Base-by-base conservation (phyloP, 495 filamentous ascomycete species). In the Glarea lozoyensis region DNA sequence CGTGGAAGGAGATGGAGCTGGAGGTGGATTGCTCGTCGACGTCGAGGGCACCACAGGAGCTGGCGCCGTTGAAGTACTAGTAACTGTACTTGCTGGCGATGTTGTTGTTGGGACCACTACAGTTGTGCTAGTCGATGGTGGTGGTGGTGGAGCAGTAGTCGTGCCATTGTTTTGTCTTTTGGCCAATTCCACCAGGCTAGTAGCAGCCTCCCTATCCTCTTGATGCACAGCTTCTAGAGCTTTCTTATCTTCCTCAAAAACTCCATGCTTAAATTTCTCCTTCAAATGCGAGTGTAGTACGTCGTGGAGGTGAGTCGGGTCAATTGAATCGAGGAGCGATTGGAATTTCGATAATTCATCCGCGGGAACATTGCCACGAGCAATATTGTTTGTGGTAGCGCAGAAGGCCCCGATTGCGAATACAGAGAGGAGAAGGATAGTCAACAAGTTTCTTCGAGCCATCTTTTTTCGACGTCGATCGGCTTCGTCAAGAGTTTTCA, bases 141-240 rank as follows among this genome's bases (percentile, higher is more conserved):
- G 3, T 4, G 36, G 19, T 9, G 32, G 32, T 5, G 32, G 9
- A 9, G 10, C 38, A 10, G 40, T 17, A 2, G 40, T 37, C 20
- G 47, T 39, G 11, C 30, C 21, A 11, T 34, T 16, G 9, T 27
- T n/a, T 23, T 57, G 54, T 44, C 54, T 53, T 35, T 46, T 48
- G 21, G 50, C 54, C 40, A 57, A 44, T 33, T 53, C 50, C 7
- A 53, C 20, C 45, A 57, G 65, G 50, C 37, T 59, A 43, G 10
- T 60, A 62, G 69, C 69, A 11, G 65, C 55, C 11, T 59, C 59
- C 2, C 64, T 60, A 50, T 71, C 53, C n/a, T 61, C 48, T 16
- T 58, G 24, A 52, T 67, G 67, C 0, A 70, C 58, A 3, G 47
- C 53, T 41, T 69, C 62, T 17, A 71, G 57, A 9, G 60, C 68